These are phyloP conservation scores for Monilinia vaccinii-corymbosi DNA, from an alignment of 2,329 filamentous ascomycete species.

Conservation along the genomic window DNA sequence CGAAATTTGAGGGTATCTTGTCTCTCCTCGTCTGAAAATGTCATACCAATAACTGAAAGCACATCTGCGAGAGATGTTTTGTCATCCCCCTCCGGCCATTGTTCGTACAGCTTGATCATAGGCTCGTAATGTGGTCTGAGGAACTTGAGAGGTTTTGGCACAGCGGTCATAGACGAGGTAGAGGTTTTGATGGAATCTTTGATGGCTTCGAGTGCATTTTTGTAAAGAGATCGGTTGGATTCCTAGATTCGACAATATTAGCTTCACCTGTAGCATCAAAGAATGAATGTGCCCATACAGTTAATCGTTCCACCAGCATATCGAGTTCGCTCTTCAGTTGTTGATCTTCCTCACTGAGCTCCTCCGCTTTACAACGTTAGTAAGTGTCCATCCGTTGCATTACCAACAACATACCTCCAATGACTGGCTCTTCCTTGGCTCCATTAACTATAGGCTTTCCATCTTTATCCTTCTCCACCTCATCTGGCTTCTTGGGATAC, in stretches of 20 bases:
- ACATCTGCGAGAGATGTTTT: conserved; percentile 91
- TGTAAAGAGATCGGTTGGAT: conserved; percentile 78
- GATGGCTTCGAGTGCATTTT: conserved; percentile 87
- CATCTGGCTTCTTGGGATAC: conserved; percentile 51
- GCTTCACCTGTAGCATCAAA: not conserved
- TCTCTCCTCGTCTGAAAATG: conserved; percentile 91
- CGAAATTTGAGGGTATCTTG: conserved; percentile 96
- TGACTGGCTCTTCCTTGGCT: conserved; percentile 60
- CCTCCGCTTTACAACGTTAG: conserved; percentile 49
- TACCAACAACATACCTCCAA: conserved; percentile 31
- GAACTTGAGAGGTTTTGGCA: conserved; percentile 97
- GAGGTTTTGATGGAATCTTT: conserved; percentile 98
- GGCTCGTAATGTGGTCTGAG: conserved; percentile 92
- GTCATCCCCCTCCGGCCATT: conserved; percentile 76
- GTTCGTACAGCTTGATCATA: conserved; percentile 77
- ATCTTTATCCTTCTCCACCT: conserved; percentile 55
- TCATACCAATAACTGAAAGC: conserved; percentile 96
- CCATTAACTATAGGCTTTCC: conserved; percentile 62
- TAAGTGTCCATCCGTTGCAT: conserved; percentile 28
- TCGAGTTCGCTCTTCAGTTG: conserved; percentile 97
- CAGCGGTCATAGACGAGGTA: conserved; percentile 98
- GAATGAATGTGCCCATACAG: conserved; percentile 43
- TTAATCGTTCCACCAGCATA: conserved; percentile 92
- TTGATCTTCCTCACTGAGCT: conserved; percentile 95
- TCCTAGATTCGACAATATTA: conserved; percentile 48